These are phyloP conservation scores for Globisporangium spinosum DNA, from an alignment of 352 stramenopile genomes.

Conservation along the genomic window DNA sequence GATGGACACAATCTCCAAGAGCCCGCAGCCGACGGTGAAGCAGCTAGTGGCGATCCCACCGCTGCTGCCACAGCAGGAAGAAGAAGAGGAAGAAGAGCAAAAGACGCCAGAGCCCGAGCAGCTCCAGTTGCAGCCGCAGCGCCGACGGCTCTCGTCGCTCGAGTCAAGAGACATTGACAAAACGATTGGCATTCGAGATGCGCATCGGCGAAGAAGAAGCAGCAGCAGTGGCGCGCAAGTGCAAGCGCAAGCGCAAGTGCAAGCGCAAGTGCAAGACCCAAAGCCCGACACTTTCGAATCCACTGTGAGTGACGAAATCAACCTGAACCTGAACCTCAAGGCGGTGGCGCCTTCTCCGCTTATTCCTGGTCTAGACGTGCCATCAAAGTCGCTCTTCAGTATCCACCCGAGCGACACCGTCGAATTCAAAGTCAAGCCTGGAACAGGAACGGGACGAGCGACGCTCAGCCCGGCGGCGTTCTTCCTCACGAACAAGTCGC, in stretches of 20 bases:
- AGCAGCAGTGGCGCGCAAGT: neutral
- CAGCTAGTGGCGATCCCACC: neutral
- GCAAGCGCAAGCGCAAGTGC: neutral
- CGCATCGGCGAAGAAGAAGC: slow-evolving; percentile 1
- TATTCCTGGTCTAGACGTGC: neutral
- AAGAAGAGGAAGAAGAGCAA: slow-evolving; percentile 23
- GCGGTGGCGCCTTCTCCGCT: neutral
- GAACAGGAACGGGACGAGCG: slow-evolving; percentile 16
- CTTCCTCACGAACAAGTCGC: slow-evolving; percentile 60
- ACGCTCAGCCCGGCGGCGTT: slow-evolving; percentile 28
- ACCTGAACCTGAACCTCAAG: neutral
- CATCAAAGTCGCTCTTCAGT: slow-evolving; percentile 30
- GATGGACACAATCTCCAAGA: slow-evolving; percentile 14
- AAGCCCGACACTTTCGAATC: slow-evolving; percentile 5
- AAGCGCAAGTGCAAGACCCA: neutral
- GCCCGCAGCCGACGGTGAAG: slow-evolving; percentile 16
- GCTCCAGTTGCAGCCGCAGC: slow-evolving; percentile 20
- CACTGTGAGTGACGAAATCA: neutral
- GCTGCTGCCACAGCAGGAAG: slow-evolving; percentile 10
- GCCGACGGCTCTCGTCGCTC: slow-evolving; percentile 5
- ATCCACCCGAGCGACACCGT: slow-evolving; percentile 45
- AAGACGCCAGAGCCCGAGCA: slow-evolving; percentile 11
- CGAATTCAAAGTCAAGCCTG: slow-evolving; percentile 43
- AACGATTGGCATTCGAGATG: slow-evolving; percentile 12
- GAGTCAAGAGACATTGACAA: slow-evolving; percentile 7